Percentiles rank a stretch among this genome's conserved stretches.
These are phyloP conservation scores for Durusdinium trenchii DNA, from an alignment of 73 alveolate species.

Conservation along the genomic window DNA sequence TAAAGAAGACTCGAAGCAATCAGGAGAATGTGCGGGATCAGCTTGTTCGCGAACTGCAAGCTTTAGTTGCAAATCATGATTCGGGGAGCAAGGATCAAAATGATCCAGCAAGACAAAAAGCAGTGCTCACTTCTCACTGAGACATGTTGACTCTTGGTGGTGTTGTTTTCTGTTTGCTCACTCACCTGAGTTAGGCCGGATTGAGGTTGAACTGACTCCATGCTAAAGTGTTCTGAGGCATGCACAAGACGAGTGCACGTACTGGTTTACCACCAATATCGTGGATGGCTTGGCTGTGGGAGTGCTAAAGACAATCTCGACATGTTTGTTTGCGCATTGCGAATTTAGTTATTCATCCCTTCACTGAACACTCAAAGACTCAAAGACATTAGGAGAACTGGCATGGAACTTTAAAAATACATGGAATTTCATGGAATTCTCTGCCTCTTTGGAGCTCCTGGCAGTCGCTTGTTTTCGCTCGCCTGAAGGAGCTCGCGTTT, in stretches of 20 bases:
- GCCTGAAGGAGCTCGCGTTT: not conserved
- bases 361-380: too few relatives aligned
- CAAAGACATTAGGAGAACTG: too few relatives aligned
- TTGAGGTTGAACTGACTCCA: not conserved
- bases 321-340: too few relatives aligned
- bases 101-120: not conserved
- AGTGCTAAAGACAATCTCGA: too few relatives aligned
- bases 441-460: too few relatives aligned
- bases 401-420: too few relatives aligned
- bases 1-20: not conserved
- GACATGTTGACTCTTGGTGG: not conserved
- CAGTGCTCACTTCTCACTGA: not conserved
- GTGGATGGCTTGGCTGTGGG: not conserved
- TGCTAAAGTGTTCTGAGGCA: too few relatives aligned
- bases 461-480: too few relatives aligned
- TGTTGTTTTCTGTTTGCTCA: not conserved
- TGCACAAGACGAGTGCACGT: slow-evolving; percentile 42
- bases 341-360: too few relatives aligned
- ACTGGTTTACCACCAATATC: slow-evolving; percentile 19
- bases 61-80: slow-evolving; percentile 29
- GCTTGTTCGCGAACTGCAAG: slow-evolving; percentile 1
- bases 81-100: not conserved
- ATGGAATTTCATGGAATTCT: too few relatives aligned
- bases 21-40: slow-evolving; percentile 38
- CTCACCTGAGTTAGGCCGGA: not conserved